phyloP scores from a whole-genome alignment of 352 stramenopile genomes.

The Phytopythium chamaehyphon region DNA sequence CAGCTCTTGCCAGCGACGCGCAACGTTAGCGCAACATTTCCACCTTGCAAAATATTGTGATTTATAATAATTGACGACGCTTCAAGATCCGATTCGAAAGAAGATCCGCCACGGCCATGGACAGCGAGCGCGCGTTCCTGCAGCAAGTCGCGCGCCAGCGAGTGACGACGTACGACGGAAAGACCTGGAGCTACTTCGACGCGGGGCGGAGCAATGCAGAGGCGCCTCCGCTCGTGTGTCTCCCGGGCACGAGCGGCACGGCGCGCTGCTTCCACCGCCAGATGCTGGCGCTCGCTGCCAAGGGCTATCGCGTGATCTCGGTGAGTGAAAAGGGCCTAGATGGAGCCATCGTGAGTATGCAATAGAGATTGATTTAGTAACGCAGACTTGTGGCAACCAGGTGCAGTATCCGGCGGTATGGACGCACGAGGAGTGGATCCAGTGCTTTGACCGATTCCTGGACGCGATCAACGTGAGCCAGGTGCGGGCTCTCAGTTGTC shows the following conservation, averaged over 20 bases:
- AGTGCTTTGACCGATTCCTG: slow-evolving; percentile 78
- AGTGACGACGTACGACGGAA: slow-evolving; percentile 70
- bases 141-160: slow-evolving; percentile 57
- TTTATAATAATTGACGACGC: background rate
- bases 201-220: slow-evolving; percentile 34
- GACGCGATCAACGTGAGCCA: slow-evolving; percentile 50
- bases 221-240: slow-evolving; percentile 47
- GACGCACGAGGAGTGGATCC: slow-evolving; percentile 79
- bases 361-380: no score
- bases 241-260: slow-evolving; percentile 51
- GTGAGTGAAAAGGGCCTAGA: slow-evolving; percentile 13
- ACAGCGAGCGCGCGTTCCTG: slow-evolving; percentile 52
- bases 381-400: slow-evolving; percentile 15
- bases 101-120: slow-evolving; percentile 8
- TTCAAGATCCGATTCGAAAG: slow-evolving; percentile 4
- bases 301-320: slow-evolving; percentile 62
- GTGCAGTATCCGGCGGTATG: slow-evolving; percentile 72
- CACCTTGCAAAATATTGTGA: background rate
- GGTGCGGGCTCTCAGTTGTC: slow-evolving; percentile 7
- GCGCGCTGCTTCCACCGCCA: slow-evolving; percentile 60
- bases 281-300: slow-evolving; percentile 37
- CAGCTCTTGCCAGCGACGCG: background rate
- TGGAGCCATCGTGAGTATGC: no score
- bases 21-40: slow-evolving; percentile 3
- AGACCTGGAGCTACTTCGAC: slow-evolving; percentile 80